Evolutionary conservation across 352 stramenopile species (phyloP), one percentile per base, ranked within the genome.

Genomic region (Phytophthora pistaciae): DNA sequence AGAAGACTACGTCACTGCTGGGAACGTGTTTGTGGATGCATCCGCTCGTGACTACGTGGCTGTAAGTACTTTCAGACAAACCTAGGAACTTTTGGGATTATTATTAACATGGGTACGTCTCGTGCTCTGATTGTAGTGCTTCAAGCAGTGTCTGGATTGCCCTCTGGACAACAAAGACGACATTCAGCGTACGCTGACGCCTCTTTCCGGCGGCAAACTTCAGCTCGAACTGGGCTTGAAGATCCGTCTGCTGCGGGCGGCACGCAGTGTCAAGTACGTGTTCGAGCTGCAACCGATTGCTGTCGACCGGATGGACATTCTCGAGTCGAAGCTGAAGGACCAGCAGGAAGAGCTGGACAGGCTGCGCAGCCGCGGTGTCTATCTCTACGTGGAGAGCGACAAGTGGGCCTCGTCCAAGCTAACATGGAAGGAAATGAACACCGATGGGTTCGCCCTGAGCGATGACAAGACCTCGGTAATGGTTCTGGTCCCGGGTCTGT

Each of bases 321-420:
- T 42, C 36, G 36, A 42, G 36, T 42, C 36, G 13, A 42, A 42
- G 36, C 36, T 42, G 36, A 42, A 42, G 13, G 36, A 42, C 13
- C 11, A 18, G 36, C 11, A 42, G 36, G 36, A 42, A 4, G 36
- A 42, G 36, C 36, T 42, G 36, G 36, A 42, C 36, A 42, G 18
- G 36, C 14, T 18, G 4, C 3, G 36, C 36, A 16, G 11, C 36
- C 36, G 11, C 36, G 36, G 29, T 1, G 7, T 10, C 1, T 18
- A 18, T 44, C 14, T 44, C 1, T 44, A 18, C 14, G 38, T 18
- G 1, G 38, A 44, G 4, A 66, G 56, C 18, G 3, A 18, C 3
- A 25, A 50, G 5, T 71, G 49, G 56, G 20, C 14, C 6, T 54
- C 38, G 5, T 33, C 42, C 20, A 62, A 46, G 31, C 42, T 63